phyloP scores from a whole-genome alignment of 306 rosid genomes.

The Fragaria nilgerrensis region DNA sequence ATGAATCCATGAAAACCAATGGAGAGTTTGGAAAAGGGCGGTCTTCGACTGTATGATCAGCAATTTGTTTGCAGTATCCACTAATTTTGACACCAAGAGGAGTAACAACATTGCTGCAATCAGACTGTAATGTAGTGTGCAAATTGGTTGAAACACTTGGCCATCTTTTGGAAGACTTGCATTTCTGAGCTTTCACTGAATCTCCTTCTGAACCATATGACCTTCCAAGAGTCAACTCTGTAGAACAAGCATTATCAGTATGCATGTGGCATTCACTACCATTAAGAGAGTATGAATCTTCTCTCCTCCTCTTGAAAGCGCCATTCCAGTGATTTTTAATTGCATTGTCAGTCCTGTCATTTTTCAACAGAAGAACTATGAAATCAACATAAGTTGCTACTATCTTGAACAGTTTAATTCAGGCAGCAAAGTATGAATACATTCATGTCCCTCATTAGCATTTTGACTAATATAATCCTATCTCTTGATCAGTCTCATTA shows the following conservation, averaged over 20 bases:
- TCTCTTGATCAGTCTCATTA: not conserved
- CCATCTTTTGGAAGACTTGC: slow-evolving; percentile 3
- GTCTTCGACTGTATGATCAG: slow-evolving; percentile 10
- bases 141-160: slow-evolving; percentile 1
- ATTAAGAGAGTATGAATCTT: slow-evolving; percentile 29
- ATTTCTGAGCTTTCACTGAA: slow-evolving; percentile 2
- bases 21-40: not conserved
- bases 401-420: not conserved
- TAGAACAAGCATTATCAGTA: slow-evolving; percentile 21
- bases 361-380: slow-evolving; percentile 7
- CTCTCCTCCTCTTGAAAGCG: slow-evolving; percentile 53
- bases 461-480: not conserved
- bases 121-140: not conserved
- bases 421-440: not conserved
- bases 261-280: slow-evolving; percentile 17
- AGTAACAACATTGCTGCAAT: not conserved
- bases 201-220: slow-evolving; percentile 9
- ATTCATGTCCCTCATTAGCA: not conserved
- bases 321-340: slow-evolving; percentile 67
- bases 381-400: not conserved
- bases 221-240: slow-evolving; percentile 28
- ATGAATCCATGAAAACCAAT: slow-evolving; percentile 9
- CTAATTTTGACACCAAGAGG: not conserved
- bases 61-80: not conserved
- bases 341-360: slow-evolving; percentile 59